Evolutionary conservation across 2,329 filamentous ascomycete species (phyloP).

Genomic region (Stemphylium beticola): DNA sequence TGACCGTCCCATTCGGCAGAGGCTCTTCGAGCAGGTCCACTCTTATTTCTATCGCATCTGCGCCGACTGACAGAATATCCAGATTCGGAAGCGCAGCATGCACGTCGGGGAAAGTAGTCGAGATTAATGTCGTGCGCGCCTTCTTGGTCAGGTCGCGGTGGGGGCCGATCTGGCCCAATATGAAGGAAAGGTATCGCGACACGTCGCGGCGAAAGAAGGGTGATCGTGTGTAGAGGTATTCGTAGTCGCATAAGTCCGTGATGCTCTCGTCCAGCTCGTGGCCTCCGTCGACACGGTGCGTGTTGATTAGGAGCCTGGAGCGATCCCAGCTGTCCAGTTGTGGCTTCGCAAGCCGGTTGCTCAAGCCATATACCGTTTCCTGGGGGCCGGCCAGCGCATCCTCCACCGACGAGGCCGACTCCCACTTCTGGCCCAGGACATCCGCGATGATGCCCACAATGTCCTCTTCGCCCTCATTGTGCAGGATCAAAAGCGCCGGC

Average conservation of each 20-base stretch:
- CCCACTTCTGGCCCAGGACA: slow-evolving; percentile 76
- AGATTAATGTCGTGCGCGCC: slow-evolving; percentile 81
- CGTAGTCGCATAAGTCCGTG: slow-evolving; percentile 77
- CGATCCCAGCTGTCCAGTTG: slow-evolving; percentile 64
- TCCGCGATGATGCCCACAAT: slow-evolving; percentile 79
- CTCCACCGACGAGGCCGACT: slow-evolving; percentile 63
- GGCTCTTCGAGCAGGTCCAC: slow-evolving; percentile 82
- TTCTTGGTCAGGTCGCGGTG: slow-evolving; percentile 81
- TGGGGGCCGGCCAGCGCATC: slow-evolving; percentile 62
- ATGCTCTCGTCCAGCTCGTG: slow-evolving; percentile 67
- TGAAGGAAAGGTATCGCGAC: slow-evolving; percentile 78
- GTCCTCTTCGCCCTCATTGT: slow-evolving; percentile 72
- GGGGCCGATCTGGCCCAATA: slow-evolving; percentile 77
- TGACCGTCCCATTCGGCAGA: slow-evolving; percentile 62
- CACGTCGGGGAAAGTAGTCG: slow-evolving; percentile 86
- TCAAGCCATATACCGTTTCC: slow-evolving; percentile 72
- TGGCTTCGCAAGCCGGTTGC: slow-evolving; percentile 61
- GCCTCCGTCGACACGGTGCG: slow-evolving; percentile 73
- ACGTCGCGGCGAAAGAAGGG: slow-evolving; percentile 77
- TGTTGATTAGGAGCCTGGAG: slow-evolving; percentile 73
- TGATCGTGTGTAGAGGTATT: slow-evolving; percentile 79
- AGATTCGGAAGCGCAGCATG: slow-evolving; percentile 82
- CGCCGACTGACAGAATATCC: slow-evolving; percentile 84
- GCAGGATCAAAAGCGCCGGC: slow-evolving; percentile 63
- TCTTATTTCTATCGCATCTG: slow-evolving; percentile 83